A percentile compares a stretch with the other conserved stretches of the same genome.
These are phyloP conservation scores for Galerina marginata DNA, from an alignment of 768 basidiomycete genomes.

Conservation along the genomic window DNA sequence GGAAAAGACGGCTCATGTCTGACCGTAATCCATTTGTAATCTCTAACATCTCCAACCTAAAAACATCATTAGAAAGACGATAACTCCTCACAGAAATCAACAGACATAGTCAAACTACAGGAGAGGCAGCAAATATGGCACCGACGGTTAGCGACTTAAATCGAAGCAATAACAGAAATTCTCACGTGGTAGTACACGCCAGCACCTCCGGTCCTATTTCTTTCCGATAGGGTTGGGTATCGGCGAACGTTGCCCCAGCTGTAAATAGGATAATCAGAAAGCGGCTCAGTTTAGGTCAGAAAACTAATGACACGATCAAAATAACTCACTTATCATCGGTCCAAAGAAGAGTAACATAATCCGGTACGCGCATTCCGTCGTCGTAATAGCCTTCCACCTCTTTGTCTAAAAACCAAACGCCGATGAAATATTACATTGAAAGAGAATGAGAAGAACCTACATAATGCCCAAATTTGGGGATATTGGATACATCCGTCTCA, in stretches of 20 bases:
- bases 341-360: slow-evolving; percentile 72
- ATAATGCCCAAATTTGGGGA: slow-evolving; percentile 75
- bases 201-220: slow-evolving; percentile 68
- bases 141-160: background rate
- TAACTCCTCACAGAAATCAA: background rate
- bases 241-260: slow-evolving; percentile 77
- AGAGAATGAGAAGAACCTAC: slow-evolving; percentile 33
- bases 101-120: slow-evolving; percentile 53
- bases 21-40: slow-evolving; percentile 77
- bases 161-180: slow-evolving; percentile 5
- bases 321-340: slow-evolving; percentile 68
- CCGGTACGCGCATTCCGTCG: slow-evolving; percentile 62
- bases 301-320: background rate
- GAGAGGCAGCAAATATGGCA: background rate
- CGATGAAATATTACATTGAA: background rate
- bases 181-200: slow-evolving; percentile 73
- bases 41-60: slow-evolving; percentile 65
- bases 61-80: slow-evolving; percentile 1
- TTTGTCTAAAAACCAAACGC: slow-evolving; percentile 38
- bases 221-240: slow-evolving; percentile 55
- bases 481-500: slow-evolving; percentile 47
- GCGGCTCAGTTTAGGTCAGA: background rate
- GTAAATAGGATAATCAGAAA: background rate
- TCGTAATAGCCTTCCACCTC: slow-evolving; percentile 75
- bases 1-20: slow-evolving; percentile 16